Evolutionary conservation across 2,329 filamentous ascomycete species (phyloP).

Genomic region (Fusarium sp.): DNA sequence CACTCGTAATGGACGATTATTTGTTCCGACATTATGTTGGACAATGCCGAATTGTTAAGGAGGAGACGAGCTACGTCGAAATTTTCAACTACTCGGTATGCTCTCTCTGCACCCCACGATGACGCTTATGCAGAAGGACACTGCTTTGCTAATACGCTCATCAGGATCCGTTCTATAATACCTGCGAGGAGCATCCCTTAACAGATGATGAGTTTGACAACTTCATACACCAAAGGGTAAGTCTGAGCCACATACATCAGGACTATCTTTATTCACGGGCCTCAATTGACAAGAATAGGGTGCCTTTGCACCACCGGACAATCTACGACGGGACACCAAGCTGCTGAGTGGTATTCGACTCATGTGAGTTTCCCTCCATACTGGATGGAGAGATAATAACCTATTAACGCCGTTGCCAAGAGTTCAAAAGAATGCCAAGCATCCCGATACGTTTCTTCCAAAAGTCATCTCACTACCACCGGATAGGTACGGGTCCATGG

Average conservation of each 20-base stretch:
- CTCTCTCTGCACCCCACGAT: neutral
- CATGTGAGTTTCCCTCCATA: slow-evolving; percentile 61
- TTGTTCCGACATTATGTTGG: slow-evolving; percentile 67
- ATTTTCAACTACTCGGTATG: slow-evolving; percentile 73
- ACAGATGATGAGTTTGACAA: slow-evolving; percentile 71
- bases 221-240: slow-evolving; percentile 66
- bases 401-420: slow-evolving; percentile 53
- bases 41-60: slow-evolving; percentile 64
- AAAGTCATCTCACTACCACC: slow-evolving; percentile 68
- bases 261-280: neutral
- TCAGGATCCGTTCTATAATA: slow-evolving; percentile 67
- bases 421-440: slow-evolving; percentile 69
- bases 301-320: slow-evolving; percentile 64
- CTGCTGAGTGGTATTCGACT: slow-evolving; percentile 68
- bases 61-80: slow-evolving; percentile 70
- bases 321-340: slow-evolving; percentile 59
- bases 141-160: slow-evolving; percentile 14
- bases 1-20: slow-evolving; percentile 69
- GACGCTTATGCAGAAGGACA: neutral
- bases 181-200: slow-evolving; percentile 66
- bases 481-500: slow-evolving; percentile 69
- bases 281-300: slow-evolving; percentile 59
- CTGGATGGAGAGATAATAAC: slow-evolving; percentile 1
- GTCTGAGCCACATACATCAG: slow-evolving; percentile 40
- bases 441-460: slow-evolving; percentile 72